phyloP scores from a whole-genome alignment of 2,329 filamentous ascomycete genomes.

The Paracamarosporium sp. region DNA sequence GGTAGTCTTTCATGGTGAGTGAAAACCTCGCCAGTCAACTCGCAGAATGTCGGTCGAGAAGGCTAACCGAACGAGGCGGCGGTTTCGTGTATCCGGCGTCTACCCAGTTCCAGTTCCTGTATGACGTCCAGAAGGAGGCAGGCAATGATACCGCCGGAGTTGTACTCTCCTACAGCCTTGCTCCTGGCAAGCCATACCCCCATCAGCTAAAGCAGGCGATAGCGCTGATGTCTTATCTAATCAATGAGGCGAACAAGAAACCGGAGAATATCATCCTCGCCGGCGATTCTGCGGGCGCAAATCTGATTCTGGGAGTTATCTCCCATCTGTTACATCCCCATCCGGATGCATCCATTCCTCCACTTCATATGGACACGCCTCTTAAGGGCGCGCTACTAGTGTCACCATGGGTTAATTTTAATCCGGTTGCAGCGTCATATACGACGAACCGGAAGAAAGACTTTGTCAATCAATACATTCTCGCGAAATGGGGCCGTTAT shows the following conservation, averaged over 20 bases:
- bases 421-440: no score
- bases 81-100: no score
- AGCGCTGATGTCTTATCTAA: conserved; percentile 19
- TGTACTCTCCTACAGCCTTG: conserved; percentile 28
- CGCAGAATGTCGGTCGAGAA: no score
- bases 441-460: no score
- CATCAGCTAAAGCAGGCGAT: conserved; percentile 28
- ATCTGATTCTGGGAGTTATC: conserved; percentile 23
- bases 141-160: no score
- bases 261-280: conserved; percentile 14
- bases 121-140: no score
- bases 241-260: not conserved
- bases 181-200: conserved; percentile 26
- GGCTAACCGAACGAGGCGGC: no score
- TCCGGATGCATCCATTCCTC: conserved; percentile 18
- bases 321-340: conserved; percentile 35
- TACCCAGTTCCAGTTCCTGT: no score
- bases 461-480: no score
- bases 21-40: no score
- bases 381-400: not conserved
- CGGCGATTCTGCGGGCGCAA: conserved; percentile 29
- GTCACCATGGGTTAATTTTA: not conserved
- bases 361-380: not conserved
- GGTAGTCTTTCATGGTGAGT: conserved; percentile 10
- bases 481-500: no score